Base-by-base conservation (phyloP, 495 filamentous ascomycete genomes). In the Aspergillus wentii region DNA sequence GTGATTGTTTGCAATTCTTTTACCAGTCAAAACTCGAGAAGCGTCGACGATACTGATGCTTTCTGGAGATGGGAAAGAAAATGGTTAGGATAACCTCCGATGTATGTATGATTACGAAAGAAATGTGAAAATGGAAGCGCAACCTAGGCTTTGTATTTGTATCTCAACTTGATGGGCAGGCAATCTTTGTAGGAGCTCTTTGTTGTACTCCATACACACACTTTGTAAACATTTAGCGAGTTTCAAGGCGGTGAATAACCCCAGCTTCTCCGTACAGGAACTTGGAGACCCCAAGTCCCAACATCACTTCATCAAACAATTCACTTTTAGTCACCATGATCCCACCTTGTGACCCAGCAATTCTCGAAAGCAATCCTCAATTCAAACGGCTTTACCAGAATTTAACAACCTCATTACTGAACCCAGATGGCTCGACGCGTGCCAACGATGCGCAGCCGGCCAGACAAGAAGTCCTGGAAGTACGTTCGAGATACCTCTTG, bases 311-410 rank as follows among this genome's bases (percentile, higher is more conserved):
- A n/a, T n/a, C n/a, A n/a, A n/a, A n/a, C n/a, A n/a, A n/a, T n/a
- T n/a, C n/a, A n/a, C n/a, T n/a, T n/a, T n/a, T n/a, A n/a, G n/a
- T n/a, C n/a, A 70, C 41, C 22, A 86, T 86, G 82, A 61, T 85
- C 3, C 79, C 81, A 1, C 79, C 78, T 5, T 69, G 83, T 34
- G 80, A 85, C 20, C 70, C 76, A 17, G 52, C 67, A 1, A 68
- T 86, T 31, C 61, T 86, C 2, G 62, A 75, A 33, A 66, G 64
- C 18, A 85, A 85, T 40, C 79, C 79, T 16, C 66, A 79, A 30
- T 86, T 86, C 44, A 76, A 79, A 35, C 66, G 61, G 18, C 65
- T 86, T 1, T 79, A 84, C 52, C 69, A 75, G 13, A 75, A 72
- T 13, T 49, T 86, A 5, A 79, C 79, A 1, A 71, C 62, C 1